Evolutionary conservation across 805 yeast species (phyloP), one percentile per base, ranked within the genome.

Genomic region (Vanderwaltozyma tropicalis): DNA sequence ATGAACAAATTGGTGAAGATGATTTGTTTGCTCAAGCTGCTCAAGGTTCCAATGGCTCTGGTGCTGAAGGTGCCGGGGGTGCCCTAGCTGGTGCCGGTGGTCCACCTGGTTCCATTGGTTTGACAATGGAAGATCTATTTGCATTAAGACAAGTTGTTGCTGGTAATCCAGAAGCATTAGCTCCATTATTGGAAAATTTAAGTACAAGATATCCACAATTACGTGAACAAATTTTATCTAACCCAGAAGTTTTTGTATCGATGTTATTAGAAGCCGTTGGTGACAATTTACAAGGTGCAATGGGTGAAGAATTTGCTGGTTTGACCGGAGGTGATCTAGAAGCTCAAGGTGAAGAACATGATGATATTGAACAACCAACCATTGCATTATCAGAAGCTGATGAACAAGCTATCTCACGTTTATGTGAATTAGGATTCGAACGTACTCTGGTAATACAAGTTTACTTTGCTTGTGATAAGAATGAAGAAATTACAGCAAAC

Each of bases 401-500:
- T 55, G 80, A 82, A 55, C 84, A 71, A 43, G 95, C 97, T n/a
- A 84, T 92, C 46, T 71, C 72, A 45, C 76, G 98, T 57, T 71
- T 92, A 47, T 81, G 94, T 59, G 96, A 83, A 61, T 70, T 92
- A 47, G 98, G 98, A 0, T 92, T 92, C 53, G 95, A 86, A 48
- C 74, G 95, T 48, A 72, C 79, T 48, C 67, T 81, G 40, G 98
- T 84, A 32, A 76, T 87, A 43, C 95, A 88, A 66, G 95, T 94
- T 22, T 92, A 85, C 66, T 79, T 92, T 71, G 97, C 97, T 30
- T 92, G 98, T 63, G 98, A 92, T 55, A 89, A 87, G 66, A 86
- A 92, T 63, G 98, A 92, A 66, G 96, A 89, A 67, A 74, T 85
- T 52, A 87, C 98, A 31, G 98, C 97, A 17, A 92, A 92, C 65